Base-by-base conservation (phyloP, 2,329 filamentous ascomycete species). In the Orbilia ellipsospora region DNA sequence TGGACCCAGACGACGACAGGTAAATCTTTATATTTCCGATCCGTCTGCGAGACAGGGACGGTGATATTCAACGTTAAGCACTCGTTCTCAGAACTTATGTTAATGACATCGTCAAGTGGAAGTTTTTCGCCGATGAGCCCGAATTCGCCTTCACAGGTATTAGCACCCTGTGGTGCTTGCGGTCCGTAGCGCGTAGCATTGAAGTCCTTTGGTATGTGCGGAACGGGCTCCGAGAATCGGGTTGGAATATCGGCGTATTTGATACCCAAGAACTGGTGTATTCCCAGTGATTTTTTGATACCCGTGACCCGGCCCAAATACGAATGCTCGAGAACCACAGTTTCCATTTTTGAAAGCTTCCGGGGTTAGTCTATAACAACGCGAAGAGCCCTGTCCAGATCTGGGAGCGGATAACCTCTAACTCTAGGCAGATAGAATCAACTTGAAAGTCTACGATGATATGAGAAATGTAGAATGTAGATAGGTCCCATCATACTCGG, bases 1-100 rank as follows among this genome's bases (percentile, higher is more conserved):
- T 88, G 86, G 3, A 88, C 83, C 76, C 86, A 87, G 1, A 86
- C 82, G 45, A 87, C 82, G 0, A 87, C 85, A 0, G 86, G 86
- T 1, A 87, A 80, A 4, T 82, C 83, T 12, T 80, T 79, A 3
- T 63, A 48, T 23, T 18, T 59, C 10, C 8, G 5, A 40, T 59
- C 8, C 54, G 79, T 67, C n/a, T 44, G 51, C 12, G 68, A 76
- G 5, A 78, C 73, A 0, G 86, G 86, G 0, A 85, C 81, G 0
- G 84, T 84, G 56, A 88, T 84, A 73, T 87, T 87, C 16, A 88
- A 80, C 57, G 86, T 87, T 23, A 88, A 80, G 36, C 86, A 84
- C 59, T 87, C 84, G 2, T 83, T 77, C 20, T 86, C 86, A 6
- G 70, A 74, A 4, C 26, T 68, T n/a, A 57, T 56, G 36, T 68